Base-by-base conservation (phyloP, 192 early-diverging fungal genomes). In the Chytriomyces sp. region DNA sequence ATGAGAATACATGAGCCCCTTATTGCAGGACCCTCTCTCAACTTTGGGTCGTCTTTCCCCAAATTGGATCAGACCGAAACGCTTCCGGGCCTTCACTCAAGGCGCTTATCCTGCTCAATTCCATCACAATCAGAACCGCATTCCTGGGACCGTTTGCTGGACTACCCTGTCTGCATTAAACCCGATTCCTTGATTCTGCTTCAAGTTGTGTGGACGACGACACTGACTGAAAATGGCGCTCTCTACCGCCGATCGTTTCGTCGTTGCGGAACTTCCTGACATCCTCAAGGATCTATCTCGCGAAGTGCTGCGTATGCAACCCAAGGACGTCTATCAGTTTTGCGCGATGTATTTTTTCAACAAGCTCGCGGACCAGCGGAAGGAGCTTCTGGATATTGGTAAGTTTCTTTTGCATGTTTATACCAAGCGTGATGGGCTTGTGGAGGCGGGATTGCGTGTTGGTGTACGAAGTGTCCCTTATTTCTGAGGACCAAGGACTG, bases 291-390 rank as follows among this genome's bases (percentile, higher is more conserved):
- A 95, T 69, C 81, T 97, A 52, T 90, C 91, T 76, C 82, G 88
- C 68, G 88, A 88, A 52, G 82, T 97, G 36, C 85, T 89, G 60
- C 80, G 87, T 67, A 75, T 76, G 40, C 90, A 93, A 61, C 95
- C 95, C 2, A 72, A 87, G 39, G 95, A 97, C 81, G 87, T 95
- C 44, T 86, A 91, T 77, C 91, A 93, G 81, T 97, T 94, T 78
- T 96, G 94, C 78, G 92, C 94, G 30, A 83, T 90, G 59, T 93
- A 91, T 76, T 97, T 97, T 75, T 85, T 92, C 74, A 81, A 86
- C 39, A 95, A 95, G 80, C 77, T 97, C 37, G 85, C 86, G 1
- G 92, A 96, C 74, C 91, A 93, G 66, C 36, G 74, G 59, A 41
- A 39, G 12, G 40, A 75, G 38, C 53, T 79, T 3, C 25, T 75